These are phyloP conservation scores for Trichosporon inkin DNA, from an alignment of 1,284 basidiomycete genomes.

Conservation along the genomic window DNA sequence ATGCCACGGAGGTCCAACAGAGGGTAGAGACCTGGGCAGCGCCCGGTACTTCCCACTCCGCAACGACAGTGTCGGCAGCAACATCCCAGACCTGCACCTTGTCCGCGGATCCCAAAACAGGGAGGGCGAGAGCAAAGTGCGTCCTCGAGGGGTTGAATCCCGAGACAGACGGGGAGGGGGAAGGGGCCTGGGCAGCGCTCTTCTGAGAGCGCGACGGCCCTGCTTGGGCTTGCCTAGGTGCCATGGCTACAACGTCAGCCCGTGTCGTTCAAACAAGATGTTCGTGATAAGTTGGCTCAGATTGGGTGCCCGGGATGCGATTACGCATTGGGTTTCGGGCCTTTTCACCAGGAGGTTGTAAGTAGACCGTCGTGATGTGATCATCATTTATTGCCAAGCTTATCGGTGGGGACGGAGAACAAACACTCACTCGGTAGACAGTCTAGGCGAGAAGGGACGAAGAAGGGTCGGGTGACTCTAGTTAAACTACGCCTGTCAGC, in stretches of 20 bases:
- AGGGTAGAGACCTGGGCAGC: constrained; percentile 42
- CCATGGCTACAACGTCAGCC: constrained; percentile 30
- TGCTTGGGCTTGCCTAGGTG: constrained; percentile 39
- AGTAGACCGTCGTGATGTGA: constrained; percentile 50
- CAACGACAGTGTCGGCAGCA: constrained; percentile 38
- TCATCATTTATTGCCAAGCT: constrained; percentile 42
- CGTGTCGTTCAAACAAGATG: not conserved
- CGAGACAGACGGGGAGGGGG: constrained; percentile 44
- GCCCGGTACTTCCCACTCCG: constrained; percentile 49
- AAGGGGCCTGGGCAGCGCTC: constrained; percentile 35
- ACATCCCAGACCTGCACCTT: constrained; percentile 49
- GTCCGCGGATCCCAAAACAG: constrained; percentile 46
- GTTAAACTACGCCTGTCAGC: constrained; percentile 20
- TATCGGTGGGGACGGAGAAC: not conserved
- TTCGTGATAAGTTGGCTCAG: constrained; percentile 30
- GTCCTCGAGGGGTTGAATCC: constrained; percentile 45
- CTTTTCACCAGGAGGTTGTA: constrained; percentile 42
- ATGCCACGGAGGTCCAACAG: constrained; percentile 32
- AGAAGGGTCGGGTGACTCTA: not conserved
- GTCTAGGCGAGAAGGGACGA: not conserved
- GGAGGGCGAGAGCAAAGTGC: constrained; percentile 44
- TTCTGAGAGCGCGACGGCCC: constrained; percentile 43
- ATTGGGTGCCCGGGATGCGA: constrained; percentile 39
- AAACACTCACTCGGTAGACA: constrained; percentile 1
- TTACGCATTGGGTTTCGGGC: constrained; percentile 37